Conservation (phyloP, 1,139 yeast genomes). For the Blastobotrys persicus region DNA sequence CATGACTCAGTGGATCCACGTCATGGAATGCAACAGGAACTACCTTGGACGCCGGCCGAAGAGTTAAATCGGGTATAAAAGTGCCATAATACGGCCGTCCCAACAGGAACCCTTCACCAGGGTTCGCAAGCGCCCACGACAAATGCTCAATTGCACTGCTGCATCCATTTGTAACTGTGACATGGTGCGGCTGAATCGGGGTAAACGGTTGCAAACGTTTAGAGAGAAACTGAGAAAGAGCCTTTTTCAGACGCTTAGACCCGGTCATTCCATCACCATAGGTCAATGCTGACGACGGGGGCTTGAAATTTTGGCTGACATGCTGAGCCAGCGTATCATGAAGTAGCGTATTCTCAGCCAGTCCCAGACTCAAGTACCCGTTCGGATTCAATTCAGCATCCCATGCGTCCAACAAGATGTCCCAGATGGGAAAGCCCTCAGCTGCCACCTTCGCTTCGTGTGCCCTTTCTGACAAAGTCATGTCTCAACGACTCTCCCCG, state of each 20-base stretch:
- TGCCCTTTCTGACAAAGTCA: not conserved
- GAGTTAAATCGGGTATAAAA: not conserved
- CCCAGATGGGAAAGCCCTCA: not conserved
- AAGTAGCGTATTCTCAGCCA: not conserved
- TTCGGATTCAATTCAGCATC: not conserved
- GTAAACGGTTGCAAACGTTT: not conserved
- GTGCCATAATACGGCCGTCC: not conserved
- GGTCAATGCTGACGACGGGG: not conserved
- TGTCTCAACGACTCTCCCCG: no score
- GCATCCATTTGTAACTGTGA: not conserved
- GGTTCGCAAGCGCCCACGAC: not conserved
- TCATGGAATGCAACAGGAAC: not conserved
- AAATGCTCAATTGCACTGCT: not conserved
- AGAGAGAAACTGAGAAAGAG: not conserved
- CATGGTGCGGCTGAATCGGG: not conserved
- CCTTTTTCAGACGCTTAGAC: not conserved
- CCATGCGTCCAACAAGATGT: not conserved
- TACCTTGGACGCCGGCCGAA: conserved; percentile 13
- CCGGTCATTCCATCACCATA: not conserved
- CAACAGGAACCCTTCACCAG: not conserved
- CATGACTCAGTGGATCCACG: not conserved
- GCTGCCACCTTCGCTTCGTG: not conserved
- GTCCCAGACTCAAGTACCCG: not conserved
- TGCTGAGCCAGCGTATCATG: not conserved
- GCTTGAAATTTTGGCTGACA: not conserved